A percentile compares a stretch with the other conserved stretches of the same genome.
phyloP scores from a whole-genome alignment of 768 basidiomycete species.

The Rhodotorula toruloides region DNA sequence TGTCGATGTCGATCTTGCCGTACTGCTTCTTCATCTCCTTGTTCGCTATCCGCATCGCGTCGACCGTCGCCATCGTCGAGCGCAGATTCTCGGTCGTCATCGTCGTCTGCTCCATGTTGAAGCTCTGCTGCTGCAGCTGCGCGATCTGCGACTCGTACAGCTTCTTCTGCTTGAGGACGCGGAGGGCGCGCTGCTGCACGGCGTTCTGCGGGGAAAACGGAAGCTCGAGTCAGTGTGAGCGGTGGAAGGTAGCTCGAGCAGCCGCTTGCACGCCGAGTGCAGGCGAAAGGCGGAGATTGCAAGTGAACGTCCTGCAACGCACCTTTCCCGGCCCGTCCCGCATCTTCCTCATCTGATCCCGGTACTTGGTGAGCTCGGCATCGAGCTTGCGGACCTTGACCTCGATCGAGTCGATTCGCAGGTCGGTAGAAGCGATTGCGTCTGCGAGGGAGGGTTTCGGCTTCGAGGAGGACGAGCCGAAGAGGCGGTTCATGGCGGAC shows the following conservation, averaged over 20 bases:
- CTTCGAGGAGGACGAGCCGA: conserved; percentile 52
- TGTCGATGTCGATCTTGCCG: conserved; percentile 93
- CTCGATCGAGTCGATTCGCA: conserved; percentile 52
- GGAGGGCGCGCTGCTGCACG: conserved; percentile 86
- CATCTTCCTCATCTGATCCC: conserved; percentile 92
- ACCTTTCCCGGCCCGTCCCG: conserved; percentile 94
- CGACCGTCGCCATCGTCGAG: conserved; percentile 97
- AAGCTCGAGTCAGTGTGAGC: not conserved
- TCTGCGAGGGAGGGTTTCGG: conserved; percentile 82
- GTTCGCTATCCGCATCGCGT: conserved; percentile 92
- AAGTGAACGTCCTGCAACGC: conserved; percentile 23
- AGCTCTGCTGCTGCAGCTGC: conserved; percentile 88
- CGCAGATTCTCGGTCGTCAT: conserved; percentile 95
- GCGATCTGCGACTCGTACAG: conserved; percentile 87
- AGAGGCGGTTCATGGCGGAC: conserved; percentile 46
- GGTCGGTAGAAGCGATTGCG: conserved; percentile 66
- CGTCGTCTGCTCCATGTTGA: conserved; percentile 95
- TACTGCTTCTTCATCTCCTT: conserved; percentile 96
- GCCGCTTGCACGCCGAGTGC: not conserved
- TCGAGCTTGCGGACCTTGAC: conserved; percentile 97
- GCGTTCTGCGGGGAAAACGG: conserved; percentile 58
- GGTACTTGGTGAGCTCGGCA: conserved; percentile 82
- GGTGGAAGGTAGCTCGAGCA: not conserved
- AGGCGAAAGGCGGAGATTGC: not conserved
- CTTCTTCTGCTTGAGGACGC: conserved; percentile 87